A percentile compares a stretch with the other conserved stretches of the same genome.
Evolutionary conservation across 164 flowering plant species (phyloP).

Genomic region (Vitis rupestris): DNA sequence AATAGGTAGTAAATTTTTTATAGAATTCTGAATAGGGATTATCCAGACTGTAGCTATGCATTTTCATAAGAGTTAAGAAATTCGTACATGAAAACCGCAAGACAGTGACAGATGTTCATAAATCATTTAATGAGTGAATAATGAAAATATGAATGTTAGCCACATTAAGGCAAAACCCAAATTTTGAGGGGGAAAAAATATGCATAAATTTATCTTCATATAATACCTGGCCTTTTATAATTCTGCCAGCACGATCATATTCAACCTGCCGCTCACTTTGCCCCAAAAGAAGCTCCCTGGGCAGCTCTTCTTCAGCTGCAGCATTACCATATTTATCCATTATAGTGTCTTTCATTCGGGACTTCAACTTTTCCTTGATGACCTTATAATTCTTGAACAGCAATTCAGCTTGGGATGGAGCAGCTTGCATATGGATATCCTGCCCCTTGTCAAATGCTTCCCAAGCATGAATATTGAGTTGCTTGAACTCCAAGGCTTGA

Average conservation of each 20-base stretch:
- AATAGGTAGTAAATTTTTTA: no score
- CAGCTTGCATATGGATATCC: constrained; percentile 85
- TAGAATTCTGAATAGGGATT: no score
- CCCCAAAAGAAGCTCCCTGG: constrained; percentile 69
- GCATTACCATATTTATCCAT: constrained; percentile 86
- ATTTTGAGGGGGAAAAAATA: not conserved
- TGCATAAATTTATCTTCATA: not conserved
- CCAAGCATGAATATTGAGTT: constrained; percentile 70
- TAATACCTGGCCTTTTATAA: constrained; percentile 79
- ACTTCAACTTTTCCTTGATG: constrained; percentile 64
- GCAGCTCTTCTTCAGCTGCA: constrained; percentile 62
- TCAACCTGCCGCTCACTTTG: constrained; percentile 63
- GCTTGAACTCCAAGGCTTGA: constrained; percentile 83
- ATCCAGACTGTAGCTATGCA: no score
- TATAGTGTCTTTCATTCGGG: constrained; percentile 52
- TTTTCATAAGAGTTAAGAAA: no score
- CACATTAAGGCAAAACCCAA: not conserved
- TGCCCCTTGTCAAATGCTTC: constrained; percentile 89
- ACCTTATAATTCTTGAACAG: constrained; percentile 57
- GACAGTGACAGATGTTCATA: no score
- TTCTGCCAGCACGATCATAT: constrained; percentile 88
- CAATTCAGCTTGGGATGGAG: constrained; percentile 87
- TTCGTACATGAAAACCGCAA: no score
- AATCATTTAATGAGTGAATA: not conserved
- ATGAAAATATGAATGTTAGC: no score